These are phyloP conservation scores for Exophiala mesophila DNA, from an alignment of 2,329 filamentous ascomycete genomes.

Conservation along the genomic window DNA sequence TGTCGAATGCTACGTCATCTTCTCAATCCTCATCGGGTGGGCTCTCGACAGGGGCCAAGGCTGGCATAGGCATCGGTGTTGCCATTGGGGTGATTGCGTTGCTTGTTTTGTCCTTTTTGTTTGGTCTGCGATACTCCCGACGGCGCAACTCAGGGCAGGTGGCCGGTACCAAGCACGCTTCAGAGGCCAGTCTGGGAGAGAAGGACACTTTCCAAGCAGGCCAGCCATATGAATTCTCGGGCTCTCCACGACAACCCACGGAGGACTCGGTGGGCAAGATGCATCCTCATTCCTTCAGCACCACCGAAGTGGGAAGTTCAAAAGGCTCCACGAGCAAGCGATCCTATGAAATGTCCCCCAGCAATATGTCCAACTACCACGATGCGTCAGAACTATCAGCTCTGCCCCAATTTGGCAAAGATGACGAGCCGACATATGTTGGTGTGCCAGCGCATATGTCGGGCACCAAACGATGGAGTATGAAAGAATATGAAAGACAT, in stretches of 20 bases:
- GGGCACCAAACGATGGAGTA: constrained; percentile 23
- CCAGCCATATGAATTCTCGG: constrained; percentile 16
- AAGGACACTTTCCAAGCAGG: constrained; percentile 19
- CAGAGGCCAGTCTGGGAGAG: constrained; percentile 3
- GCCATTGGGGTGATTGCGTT: constrained; percentile 12
- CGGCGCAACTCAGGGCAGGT: constrained; percentile 3
- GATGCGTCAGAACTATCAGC: constrained; percentile 12
- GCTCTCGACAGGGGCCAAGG: constrained; percentile 20
- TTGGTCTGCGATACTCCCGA: constrained; percentile 14
- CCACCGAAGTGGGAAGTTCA: constrained; percentile 11
- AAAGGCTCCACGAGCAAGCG: constrained; percentile 4
- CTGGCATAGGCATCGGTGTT: constrained; percentile 22
- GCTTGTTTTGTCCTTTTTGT: constrained; percentile 11
- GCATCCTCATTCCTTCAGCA: constrained; percentile 7
- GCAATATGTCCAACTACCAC: background rate
- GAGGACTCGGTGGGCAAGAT: constrained; percentile 1
- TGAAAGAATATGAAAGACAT: constrained; percentile 21
- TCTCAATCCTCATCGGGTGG: constrained; percentile 5
- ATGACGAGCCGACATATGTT: constrained; percentile 19
- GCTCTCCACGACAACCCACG: background rate
- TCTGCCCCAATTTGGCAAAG: constrained; percentile 12
- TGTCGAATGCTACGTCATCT: constrained; percentile 1
- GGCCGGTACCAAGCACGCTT: background rate
- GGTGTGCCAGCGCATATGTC: constrained; percentile 21
- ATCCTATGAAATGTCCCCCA: constrained; percentile 7